Base-by-base conservation (phyloP, 768 basidiomycete genomes). In the Leucocoprinus sp. region DNA sequence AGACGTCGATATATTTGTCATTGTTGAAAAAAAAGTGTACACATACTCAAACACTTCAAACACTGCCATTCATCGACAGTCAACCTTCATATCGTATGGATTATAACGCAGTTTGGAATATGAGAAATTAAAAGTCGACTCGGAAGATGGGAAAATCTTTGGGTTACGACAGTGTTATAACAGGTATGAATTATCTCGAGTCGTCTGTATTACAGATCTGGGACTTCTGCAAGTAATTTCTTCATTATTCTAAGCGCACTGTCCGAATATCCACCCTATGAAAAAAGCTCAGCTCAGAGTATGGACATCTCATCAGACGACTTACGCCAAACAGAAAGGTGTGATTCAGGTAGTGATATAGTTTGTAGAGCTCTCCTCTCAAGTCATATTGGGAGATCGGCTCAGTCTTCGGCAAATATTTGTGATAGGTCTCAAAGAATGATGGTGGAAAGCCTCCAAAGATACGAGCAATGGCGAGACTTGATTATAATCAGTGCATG, bases 301-400 rank as follows among this genome's bases (percentile, higher is more conserved):
- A 12, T 21, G 63, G 54, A 18, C 23, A 19, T 28, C 33, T 8
- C 11, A 35, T 17, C 8, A 17, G 41, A 34, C 26, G 7, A 66
- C 82, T 65, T 56, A 87, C 86, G 49, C 84, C 84, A 55, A 89
- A 89, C 4, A 90, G 58, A 4, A 85, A 64, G 0, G 86, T 85
- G 55, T 90, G 87, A 54, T 90, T 90, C 52, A 89, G 63, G 55
- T 87, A 86, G 60, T 90, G 87, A 51, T 84, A 90, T 21, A 89
- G 61, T 59, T 86, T 76, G 52, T 90, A 89, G n/a, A 89, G 60
- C 41, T 83, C 75, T 24, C 61, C 70, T 26, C 87, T 73, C 28
- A 79, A 66, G 22, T 69, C 68, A 55, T 84, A 88, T 55, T 88
- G 73, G 3, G 73, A 71, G 3, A 68, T 68, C 4, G 86, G 86